A percentile compares a stretch with the other conserved stretches of the same genome.
Evolutionary conservation across 1,284 basidiomycete species (phyloP).

Genomic region (Volvariella volvacea): DNA sequence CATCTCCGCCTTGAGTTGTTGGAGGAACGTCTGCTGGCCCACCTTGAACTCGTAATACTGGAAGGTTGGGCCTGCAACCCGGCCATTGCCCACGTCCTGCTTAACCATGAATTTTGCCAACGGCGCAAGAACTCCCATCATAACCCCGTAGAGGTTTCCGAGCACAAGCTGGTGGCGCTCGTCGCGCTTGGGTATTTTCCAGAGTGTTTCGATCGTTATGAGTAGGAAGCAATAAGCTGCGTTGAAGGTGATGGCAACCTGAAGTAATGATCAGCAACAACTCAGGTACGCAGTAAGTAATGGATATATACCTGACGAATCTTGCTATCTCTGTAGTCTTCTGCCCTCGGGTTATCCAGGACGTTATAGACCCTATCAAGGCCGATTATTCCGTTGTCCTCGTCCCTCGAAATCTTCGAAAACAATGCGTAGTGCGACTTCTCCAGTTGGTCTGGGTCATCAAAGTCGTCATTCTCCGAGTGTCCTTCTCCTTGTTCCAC

Average conservation of each 20-base stretch:
- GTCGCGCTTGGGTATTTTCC: slow-evolving; percentile 11
- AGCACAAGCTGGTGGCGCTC: not conserved
- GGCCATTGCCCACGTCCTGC: not conserved
- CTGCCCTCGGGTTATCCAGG: slow-evolving; percentile 14
- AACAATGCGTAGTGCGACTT: slow-evolving; percentile 16
- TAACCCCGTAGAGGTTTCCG: not conserved
- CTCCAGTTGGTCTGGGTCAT: slow-evolving; percentile 10
- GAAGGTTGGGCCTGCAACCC: not conserved
- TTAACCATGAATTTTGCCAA: not conserved
- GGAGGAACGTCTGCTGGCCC: not conserved
- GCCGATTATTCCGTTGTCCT: slow-evolving; percentile 2
- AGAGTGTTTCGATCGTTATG: slow-evolving; percentile 15
- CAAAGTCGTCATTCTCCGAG: slow-evolving; percentile 1
- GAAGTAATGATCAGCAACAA: not conserved
- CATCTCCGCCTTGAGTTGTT: not conserved
- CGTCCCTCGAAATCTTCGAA: slow-evolving; percentile 9
- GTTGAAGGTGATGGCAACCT: slow-evolving; percentile 16
- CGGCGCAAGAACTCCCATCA: not conserved
- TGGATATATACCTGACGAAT: slow-evolving; percentile 9
- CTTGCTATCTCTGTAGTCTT: slow-evolving; percentile 11
- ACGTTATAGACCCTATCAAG: slow-evolving; percentile 14
- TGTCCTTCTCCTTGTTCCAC: slow-evolving; percentile 17
- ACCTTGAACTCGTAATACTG: not conserved
- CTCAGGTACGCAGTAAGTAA: slow-evolving; percentile 1
- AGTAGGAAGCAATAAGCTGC: slow-evolving; percentile 17